Evolutionary conservation across 257 asterid genomes (phyloP), one percentile per base, ranked within the genome.

Genomic region (Fraxinus pennsylvanica): DNA sequence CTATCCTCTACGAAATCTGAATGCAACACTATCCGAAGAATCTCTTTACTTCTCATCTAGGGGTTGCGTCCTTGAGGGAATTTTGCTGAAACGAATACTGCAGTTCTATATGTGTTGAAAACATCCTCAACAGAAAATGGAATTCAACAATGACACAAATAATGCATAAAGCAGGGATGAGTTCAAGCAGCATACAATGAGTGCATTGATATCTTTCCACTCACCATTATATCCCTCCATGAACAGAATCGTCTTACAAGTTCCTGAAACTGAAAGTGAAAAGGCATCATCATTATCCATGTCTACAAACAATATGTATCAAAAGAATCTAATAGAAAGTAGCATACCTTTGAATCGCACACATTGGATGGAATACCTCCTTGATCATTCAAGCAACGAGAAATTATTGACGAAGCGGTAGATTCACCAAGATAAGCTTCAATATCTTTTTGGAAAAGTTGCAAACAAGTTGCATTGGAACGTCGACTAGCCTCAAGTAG

Each of bases 191-290:
- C 36, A 68, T 32, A 65, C 65, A 22, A 54, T 27, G 69, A 63
- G 27, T 27, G 6, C 13, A 22, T 22, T 76, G 72, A 66, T n/a
- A 84, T 71, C 38, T 73, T 63, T 41, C 66, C 63, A 86, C 97
- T 90, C 76, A 95, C 99, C 99, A 93, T 92, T 84, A 93, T 71
- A 82, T 95, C 99, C 88, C 99, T 91, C 99, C 99, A 95, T 76
- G 92, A 80, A 83, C 99, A 95, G 77, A 95, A 81, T 74, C 83
- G 85, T 75, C 97, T 87, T 82, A 93, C 96, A 69, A 80, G 86
- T 68, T 88, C 96, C 92, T 93, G 98, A 85, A 91, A 93, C 98
- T 93, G 89, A 87, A 86, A 7, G 30, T 30, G 22, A 80, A 72
- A 71, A 74, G 29, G 68, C 70, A 82, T 89, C 80, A 81, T 77